Evolutionary conservation across 2,329 filamentous ascomycete genomes (phyloP).

Genomic region (Chaetomium sp.): DNA sequence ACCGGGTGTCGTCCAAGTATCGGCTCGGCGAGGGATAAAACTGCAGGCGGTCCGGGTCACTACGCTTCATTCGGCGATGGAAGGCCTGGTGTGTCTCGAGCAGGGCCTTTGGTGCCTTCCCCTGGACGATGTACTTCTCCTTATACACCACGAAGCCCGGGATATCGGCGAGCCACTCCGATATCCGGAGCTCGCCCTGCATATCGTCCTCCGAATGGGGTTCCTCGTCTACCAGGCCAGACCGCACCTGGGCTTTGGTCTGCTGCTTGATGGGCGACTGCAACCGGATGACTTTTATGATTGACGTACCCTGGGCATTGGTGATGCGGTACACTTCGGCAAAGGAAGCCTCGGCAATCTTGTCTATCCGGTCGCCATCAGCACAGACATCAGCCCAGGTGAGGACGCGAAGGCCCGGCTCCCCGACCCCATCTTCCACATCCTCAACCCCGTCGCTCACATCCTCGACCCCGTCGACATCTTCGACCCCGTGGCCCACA

Average conservation of each 20-base stretch:
- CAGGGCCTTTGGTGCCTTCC: conserved; percentile 55
- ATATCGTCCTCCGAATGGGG: conserved; percentile 58
- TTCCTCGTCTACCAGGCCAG: conserved; percentile 61
- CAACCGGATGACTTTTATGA: conserved; percentile 66
- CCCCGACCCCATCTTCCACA: too few relatives aligned
- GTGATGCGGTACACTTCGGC: conserved; percentile 66
- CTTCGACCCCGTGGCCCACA: conserved; percentile 17
- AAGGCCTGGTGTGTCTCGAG: conserved; percentile 63
- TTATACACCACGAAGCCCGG: conserved; percentile 69
- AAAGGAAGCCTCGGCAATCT: conserved; percentile 68
- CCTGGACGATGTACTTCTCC: conserved; percentile 62
- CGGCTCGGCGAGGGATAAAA: conserved; percentile 64
- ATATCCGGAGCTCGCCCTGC: conserved; percentile 62
- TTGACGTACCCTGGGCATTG: conserved; percentile 61
- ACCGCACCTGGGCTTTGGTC: conserved; percentile 57
- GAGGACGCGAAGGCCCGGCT: conserved; percentile 43
- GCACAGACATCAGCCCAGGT: conserved; percentile 62
- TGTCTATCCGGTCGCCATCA: conserved; percentile 55
- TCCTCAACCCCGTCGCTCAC: conserved; percentile 15
- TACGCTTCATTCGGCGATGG: conserved; percentile 55
- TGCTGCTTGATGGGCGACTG: conserved; percentile 59
- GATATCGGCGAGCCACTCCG: conserved; percentile 64
- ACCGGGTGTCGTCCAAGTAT: conserved; percentile 60
- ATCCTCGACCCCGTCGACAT: background rate
- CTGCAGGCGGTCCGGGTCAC: conserved; percentile 59